phyloP scores from a whole-genome alignment of 768 basidiomycete genomes.

The Mycena rebaudengoi region DNA sequence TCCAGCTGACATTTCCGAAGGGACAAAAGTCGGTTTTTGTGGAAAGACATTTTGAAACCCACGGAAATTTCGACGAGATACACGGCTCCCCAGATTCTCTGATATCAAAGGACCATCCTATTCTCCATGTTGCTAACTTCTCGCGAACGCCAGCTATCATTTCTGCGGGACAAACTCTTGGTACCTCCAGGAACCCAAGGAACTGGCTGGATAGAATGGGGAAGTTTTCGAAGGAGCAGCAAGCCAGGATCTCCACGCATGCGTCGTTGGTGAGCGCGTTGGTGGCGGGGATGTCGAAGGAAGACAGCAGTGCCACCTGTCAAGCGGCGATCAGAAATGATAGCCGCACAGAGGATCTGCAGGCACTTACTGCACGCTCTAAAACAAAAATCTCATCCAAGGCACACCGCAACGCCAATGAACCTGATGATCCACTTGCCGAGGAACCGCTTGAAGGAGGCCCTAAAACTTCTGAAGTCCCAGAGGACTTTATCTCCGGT shows the following conservation, averaged over 20 bases:
- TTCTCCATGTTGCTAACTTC: background rate
- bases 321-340: no score
- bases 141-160: constrained; percentile 3
- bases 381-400: background rate
- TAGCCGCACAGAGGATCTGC: no score
- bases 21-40: constrained; percentile 12
- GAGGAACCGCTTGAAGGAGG: background rate
- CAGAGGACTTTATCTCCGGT: background rate
- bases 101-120: background rate
- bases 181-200: constrained; percentile 7
- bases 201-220: constrained; percentile 20
- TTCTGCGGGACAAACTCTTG: constrained; percentile 18
- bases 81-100: constrained; percentile 24
- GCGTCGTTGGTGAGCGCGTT: background rate
- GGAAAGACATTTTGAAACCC: constrained; percentile 11
- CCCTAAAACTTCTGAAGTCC: background rate
- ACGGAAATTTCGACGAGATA: background rate
- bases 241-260: background rate
- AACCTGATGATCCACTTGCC: no score
- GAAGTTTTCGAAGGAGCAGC: background rate
- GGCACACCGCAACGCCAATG: background rate
- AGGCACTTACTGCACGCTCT: background rate
- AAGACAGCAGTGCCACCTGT: no score
- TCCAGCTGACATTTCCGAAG: background rate
- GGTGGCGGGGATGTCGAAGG: no score